Conservation (phyloP, 257 asterid genomes). For the Solanum medicagineum region DNA sequence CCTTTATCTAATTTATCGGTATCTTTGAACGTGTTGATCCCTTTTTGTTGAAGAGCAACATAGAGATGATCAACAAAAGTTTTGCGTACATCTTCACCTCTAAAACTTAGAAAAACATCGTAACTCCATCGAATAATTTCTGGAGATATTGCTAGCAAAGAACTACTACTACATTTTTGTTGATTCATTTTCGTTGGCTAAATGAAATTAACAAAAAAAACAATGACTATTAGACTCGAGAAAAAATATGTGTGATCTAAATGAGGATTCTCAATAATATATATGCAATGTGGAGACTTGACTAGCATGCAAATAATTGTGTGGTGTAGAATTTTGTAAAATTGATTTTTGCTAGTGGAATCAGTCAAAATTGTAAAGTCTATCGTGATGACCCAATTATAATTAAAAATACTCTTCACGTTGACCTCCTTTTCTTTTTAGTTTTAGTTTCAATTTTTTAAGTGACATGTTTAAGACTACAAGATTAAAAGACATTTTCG, state of each 20-base stretch:
- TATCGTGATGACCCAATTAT: neutral
- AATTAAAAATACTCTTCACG: neutral
- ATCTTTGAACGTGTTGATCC: neutral
- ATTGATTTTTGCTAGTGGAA: neutral
- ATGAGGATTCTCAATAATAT: no score
- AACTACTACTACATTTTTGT: neutral
- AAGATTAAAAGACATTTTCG: no score
- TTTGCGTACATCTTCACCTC: neutral
- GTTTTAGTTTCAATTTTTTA: no score
- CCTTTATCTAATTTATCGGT: neutral
- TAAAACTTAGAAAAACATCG: neutral
- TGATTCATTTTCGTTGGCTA: neutral
- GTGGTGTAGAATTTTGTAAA: neutral
- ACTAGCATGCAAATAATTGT: neutral
- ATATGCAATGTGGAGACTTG: no score
- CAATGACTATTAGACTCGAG: no score
- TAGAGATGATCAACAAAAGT: neutral
- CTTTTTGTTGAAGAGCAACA: neutral
- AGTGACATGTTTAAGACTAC: no score
- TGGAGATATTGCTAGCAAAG: neutral
- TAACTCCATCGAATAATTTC: neutral
- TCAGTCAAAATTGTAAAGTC: neutral
- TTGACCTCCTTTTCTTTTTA: no score
- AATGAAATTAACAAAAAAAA: neutral
- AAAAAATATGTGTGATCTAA: no score